Evolutionary conservation across 257 asterid genomes (phyloP).

Genomic region (Nicotiana sylvestris): DNA sequence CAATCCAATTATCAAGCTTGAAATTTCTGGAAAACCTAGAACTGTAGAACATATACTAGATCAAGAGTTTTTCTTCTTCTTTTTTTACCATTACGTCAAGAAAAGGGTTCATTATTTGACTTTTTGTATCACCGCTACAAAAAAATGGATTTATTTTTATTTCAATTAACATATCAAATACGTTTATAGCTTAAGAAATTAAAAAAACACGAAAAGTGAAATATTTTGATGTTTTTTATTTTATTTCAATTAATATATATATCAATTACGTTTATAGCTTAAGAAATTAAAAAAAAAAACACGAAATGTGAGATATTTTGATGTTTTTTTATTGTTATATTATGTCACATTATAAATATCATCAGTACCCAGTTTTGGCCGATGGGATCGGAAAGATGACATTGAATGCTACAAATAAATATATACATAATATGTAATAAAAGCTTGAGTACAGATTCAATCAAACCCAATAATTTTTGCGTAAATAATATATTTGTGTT

Average conservation of each 20-base stretch:
- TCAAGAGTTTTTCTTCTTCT: not conserved
- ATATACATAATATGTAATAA: not conserved
- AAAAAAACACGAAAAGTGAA: not conserved
- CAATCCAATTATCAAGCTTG: no score
- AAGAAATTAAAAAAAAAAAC: not conserved
- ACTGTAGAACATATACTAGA: not conserved
- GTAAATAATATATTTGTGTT: no score
- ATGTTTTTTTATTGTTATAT: not conserved
- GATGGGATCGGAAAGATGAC: not conserved
- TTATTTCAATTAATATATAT: not conserved
- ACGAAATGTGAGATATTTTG: not conserved
- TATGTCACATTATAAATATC: not conserved
- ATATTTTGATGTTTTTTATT: not conserved
- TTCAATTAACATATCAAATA: not conserved
- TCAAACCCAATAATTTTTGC: no score
- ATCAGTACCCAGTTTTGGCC: not conserved
- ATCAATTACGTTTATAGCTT: not conserved
- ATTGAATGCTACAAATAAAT: not conserved
- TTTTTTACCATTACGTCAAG: not conserved
- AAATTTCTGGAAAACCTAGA: not conserved
- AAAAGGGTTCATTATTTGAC: not conserved
- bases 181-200: not conserved
- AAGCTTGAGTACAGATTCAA: no score
- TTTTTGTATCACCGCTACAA: not conserved
- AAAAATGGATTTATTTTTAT: not conserved